A percentile compares a stretch with the other conserved stretches of the same genome.
These are phyloP conservation scores for Trichophyton rubrum DNA, from an alignment of 2,329 filamentous ascomycete genomes.

Conservation along the genomic window DNA sequence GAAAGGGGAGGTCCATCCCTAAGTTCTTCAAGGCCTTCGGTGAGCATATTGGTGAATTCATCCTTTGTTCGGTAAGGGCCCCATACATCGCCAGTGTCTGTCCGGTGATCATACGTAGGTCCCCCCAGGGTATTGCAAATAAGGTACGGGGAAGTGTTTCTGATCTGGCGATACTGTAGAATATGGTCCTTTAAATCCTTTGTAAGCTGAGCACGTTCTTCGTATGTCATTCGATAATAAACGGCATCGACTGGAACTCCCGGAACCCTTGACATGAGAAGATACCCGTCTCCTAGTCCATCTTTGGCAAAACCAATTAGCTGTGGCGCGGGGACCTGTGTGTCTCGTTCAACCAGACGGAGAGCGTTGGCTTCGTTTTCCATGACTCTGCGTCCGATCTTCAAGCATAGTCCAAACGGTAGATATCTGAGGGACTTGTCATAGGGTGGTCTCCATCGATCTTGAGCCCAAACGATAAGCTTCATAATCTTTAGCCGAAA, in stretches of 20 bases:
- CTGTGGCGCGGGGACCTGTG: slow-evolving; percentile 9
- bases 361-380: slow-evolving; percentile 12
- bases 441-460: background rate
- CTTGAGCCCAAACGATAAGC: background rate
- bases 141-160: slow-evolving; percentile 5
- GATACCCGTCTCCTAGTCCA: slow-evolving; percentile 5
- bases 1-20: background rate
- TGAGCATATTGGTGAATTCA: slow-evolving; percentile 7
- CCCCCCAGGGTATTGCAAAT: slow-evolving; percentile 11
- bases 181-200: slow-evolving; percentile 10
- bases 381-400: slow-evolving; percentile 6
- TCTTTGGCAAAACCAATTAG: slow-evolving; percentile 9
- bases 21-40: background rate
- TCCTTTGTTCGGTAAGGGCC: slow-evolving; percentile 9
- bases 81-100: background rate
- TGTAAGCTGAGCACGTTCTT: slow-evolving; percentile 11
- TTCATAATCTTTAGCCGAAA: slow-evolving; percentile 4
- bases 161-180: slow-evolving; percentile 10
- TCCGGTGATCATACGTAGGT: slow-evolving; percentile 10
- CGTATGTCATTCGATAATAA: slow-evolving; percentile 9
- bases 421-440: slow-evolving; percentile 7
- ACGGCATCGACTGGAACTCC: slow-evolving; percentile 6
- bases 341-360: slow-evolving; percentile 10
- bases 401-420: slow-evolving; percentile 12
- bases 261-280: slow-evolving; percentile 12